Conservation (phyloP, 345 rosid species). For the Lenwebbia sp. region DNA sequence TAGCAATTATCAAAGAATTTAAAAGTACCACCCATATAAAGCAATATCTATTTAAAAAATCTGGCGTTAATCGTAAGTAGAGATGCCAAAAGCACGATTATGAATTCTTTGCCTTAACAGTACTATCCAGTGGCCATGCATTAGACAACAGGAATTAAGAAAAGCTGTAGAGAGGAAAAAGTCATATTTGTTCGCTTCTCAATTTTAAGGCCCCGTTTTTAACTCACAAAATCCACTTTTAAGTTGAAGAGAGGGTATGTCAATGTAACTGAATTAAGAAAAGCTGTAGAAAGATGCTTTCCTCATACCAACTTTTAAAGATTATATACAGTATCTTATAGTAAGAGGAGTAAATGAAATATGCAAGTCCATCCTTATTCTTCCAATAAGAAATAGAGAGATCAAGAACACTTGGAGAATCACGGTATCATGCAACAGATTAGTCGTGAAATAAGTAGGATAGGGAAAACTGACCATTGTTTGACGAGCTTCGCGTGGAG, state of each 20-base stretch:
- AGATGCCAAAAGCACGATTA: not conserved
- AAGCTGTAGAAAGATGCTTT: not conserved
- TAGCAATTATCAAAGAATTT: not conserved
- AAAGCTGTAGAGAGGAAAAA: not conserved
- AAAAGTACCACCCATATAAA: not conserved
- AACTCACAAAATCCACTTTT: not conserved
- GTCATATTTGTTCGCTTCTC: not conserved
- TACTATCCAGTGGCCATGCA: not conserved
- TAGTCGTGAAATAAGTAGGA: not conserved
- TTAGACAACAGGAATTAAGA: not conserved
- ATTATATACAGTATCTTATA: not conserved
- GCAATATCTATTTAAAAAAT: not conserved
- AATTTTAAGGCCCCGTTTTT: not conserved
- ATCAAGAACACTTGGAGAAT: not conserved
- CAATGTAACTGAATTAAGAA: no score
- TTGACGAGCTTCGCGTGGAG: conserved; percentile 80
- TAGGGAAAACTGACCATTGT: conserved; percentile 37
- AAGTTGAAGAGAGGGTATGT: not conserved
- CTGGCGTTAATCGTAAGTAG: not conserved
- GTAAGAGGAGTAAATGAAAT: not conserved
- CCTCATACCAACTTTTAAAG: not conserved
- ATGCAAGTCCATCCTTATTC: not conserved
- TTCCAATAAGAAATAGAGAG: not conserved
- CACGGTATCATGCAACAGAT: not conserved
- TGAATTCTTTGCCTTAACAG: not conserved